These are phyloP conservation scores for Alternaria longipes DNA, from an alignment of 2,329 filamentous ascomycete species.

Conservation along the genomic window DNA sequence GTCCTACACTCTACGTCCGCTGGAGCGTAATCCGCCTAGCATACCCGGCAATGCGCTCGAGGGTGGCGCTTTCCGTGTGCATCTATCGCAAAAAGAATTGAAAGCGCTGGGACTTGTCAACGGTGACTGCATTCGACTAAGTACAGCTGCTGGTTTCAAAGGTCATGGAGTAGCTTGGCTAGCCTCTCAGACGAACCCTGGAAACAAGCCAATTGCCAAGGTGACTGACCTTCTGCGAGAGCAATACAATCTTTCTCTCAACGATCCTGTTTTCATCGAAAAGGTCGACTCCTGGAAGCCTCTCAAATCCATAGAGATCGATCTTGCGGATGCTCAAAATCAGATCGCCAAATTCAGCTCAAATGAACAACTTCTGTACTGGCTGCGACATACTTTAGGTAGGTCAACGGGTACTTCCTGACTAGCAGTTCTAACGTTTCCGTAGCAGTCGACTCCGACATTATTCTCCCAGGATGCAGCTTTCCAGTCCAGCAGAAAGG, in stretches of 20 bases:
- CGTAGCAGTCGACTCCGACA: slow-evolving; percentile 67
- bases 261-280: slow-evolving; percentile 64
- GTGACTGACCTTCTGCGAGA: slow-evolving; percentile 78
- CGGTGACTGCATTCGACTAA: slow-evolving; percentile 68
- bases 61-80: slow-evolving; percentile 68
- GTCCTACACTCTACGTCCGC: slow-evolving; percentile 64
- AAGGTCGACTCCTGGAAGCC: slow-evolving; percentile 52
- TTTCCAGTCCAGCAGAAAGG: slow-evolving; percentile 66
- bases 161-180: slow-evolving; percentile 71
- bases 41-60: slow-evolving; percentile 59
- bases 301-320: slow-evolving; percentile 42
- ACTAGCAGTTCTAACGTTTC: slow-evolving; percentile 16
- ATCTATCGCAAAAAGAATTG: slow-evolving; percentile 65
- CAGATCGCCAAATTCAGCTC: slow-evolving; percentile 32
- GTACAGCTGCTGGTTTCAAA: slow-evolving; percentile 52
- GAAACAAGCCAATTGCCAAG: slow-evolving; percentile 59
- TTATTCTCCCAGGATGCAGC: slow-evolving; percentile 73
- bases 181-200: slow-evolving; percentile 57
- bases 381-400: slow-evolving; percentile 46
- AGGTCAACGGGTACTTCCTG: slow-evolving; percentile 11
- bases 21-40: slow-evolving; percentile 57
- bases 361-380: slow-evolving; percentile 41
- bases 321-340: slow-evolving; percentile 31
- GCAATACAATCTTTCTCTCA: slow-evolving; percentile 73
- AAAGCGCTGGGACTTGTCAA: slow-evolving; percentile 63